Evolutionary conservation across 2,329 filamentous ascomycete species (phyloP).

Genomic region (Trichoderma pleuroti): DNA sequence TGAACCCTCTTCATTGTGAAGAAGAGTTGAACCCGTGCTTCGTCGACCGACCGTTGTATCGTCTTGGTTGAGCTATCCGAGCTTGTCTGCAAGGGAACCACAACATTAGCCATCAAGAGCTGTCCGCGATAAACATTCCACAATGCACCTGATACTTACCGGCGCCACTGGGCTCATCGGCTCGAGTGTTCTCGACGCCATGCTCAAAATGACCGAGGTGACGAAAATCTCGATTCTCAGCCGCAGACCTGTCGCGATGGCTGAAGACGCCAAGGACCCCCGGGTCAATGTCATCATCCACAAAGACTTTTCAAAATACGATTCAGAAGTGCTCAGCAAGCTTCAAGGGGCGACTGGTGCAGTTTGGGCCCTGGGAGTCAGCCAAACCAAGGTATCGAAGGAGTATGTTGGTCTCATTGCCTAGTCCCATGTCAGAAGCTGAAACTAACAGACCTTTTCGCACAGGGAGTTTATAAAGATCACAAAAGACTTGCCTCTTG

Average conservation of each 20-base stretch:
- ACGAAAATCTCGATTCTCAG: slow-evolving; percentile 20
- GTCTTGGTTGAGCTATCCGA: not conserved
- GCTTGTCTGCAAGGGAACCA: not conserved
- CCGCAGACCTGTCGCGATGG: slow-evolving; percentile 16
- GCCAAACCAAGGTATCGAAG: slow-evolving; percentile 5
- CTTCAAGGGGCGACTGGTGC: slow-evolving; percentile 17
- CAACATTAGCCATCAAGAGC: not conserved
- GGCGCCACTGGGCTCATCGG: slow-evolving; percentile 19
- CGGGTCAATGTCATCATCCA: slow-evolving; percentile 19
- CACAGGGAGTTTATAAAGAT: not conserved
- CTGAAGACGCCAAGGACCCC: slow-evolving; percentile 8
- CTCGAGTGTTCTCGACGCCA: slow-evolving; percentile 14
- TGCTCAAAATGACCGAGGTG: slow-evolving; percentile 16
- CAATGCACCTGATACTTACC: slow-evolving; percentile 19
- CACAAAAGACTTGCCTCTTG: not conserved
- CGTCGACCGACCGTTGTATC: not conserved
- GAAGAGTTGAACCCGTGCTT: not conserved
- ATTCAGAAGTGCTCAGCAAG: slow-evolving; percentile 6
- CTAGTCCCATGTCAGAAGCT: accelerated
- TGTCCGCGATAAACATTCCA: not conserved
- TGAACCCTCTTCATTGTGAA: not conserved
- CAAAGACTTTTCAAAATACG: slow-evolving; percentile 13
- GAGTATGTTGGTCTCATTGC: not conserved
- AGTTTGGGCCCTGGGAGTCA: slow-evolving; percentile 14
- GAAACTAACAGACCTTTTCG: not conserved